A percentile compares a stretch with the other conserved stretches of the same genome.
phyloP scores from a whole-genome alignment of 2,329 filamentous ascomycete genomes.

The Curvularia lunata region DNA sequence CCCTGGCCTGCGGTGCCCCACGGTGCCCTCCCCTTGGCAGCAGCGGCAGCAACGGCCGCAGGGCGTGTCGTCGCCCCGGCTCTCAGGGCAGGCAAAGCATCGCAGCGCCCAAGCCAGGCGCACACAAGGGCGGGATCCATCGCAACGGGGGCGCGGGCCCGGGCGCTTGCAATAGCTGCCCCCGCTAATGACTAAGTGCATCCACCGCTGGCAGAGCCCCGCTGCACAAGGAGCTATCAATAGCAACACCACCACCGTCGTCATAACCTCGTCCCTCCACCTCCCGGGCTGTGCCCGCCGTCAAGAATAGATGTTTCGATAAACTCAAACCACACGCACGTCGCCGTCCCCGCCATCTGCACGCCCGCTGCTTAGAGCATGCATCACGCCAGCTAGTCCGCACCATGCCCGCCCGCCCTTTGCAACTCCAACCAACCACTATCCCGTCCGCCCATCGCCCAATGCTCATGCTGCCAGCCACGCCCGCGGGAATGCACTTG shows the following conservation, averaged over 20 bases:
- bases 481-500: not conserved
- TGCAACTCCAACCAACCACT: not conserved
- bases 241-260: conserved; percentile 16
- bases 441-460: not conserved
- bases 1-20: conserved; percentile 13
- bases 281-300: conserved; percentile 5
- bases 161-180: conserved; percentile 13
- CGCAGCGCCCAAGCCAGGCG: conserved; percentile 1
- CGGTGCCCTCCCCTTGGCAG: conserved; percentile 5
- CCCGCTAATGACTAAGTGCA: conserved; percentile 14
- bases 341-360: not conserved
- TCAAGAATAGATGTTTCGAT: conserved; percentile 16
- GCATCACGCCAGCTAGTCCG: not conserved
- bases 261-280: conserved; percentile 5
- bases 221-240: conserved; percentile 23
- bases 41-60: too few relatives aligned
- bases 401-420: too few relatives aligned
- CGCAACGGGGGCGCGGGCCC: conserved; percentile 4
- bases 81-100: conserved; percentile 21
- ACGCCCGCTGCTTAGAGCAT: not conserved
- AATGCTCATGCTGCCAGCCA: not conserved
- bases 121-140: conserved; percentile 3
- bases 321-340: conserved; percentile 1
- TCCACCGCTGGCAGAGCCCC: conserved; percentile 21
- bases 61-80: conserved; percentile 11